These are phyloP conservation scores for Smittium culicis DNA, from an alignment of 371 early-diverging fungal genomes.

Conservation along the genomic window DNA sequence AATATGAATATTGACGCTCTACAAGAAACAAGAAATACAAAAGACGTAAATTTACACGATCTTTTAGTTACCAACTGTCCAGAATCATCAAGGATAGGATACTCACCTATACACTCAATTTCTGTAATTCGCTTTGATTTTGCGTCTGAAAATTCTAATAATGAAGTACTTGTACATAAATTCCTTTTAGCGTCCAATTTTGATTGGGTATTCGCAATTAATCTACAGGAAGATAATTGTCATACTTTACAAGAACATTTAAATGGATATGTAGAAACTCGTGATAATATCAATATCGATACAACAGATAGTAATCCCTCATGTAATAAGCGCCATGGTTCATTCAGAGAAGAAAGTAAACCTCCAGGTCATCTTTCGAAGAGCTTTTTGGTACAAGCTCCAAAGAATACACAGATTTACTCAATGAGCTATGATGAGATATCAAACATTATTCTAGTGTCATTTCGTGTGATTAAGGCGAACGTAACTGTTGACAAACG, in stretches of 20 bases:
- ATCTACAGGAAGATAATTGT: background rate
- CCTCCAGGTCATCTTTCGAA: background rate
- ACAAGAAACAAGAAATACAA: background rate
- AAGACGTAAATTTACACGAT: background rate
- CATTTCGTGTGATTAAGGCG: background rate
- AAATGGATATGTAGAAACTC: background rate
- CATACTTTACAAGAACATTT: background rate
- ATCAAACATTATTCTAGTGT: background rate
- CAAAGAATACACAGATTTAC: background rate
- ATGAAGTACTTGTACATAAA: background rate
- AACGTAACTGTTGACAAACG: background rate
- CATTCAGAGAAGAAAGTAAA: background rate
- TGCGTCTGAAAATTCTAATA: background rate
- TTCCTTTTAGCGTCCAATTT: background rate
- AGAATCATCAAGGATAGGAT: constrained; percentile 6
- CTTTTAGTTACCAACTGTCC: background rate
- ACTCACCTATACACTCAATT: constrained; percentile 10
- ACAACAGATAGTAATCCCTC: background rate
- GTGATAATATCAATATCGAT: background rate
- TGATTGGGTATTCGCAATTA: background rate
- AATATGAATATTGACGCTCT: background rate
- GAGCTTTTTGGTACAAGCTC: background rate
- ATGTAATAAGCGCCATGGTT: background rate
- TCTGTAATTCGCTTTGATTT: background rate
- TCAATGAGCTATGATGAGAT: background rate